Evolutionary conservation across 1,139 yeast genomes (phyloP).

Genomic region (Candida glucosophila): DNA sequence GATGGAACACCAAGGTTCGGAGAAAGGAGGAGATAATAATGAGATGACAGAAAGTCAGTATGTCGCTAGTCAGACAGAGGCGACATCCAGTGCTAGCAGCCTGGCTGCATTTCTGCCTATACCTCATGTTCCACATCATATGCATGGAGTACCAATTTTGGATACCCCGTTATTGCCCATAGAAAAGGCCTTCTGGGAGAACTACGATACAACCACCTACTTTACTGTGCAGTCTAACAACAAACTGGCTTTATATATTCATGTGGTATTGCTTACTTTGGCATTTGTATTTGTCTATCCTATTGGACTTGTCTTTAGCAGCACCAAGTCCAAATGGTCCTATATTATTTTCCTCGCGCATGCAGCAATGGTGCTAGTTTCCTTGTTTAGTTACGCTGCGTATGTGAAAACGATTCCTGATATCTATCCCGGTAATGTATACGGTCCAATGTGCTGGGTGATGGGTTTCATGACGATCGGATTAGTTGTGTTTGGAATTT

Average conservation of each 20-base stretch:
- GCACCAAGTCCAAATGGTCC: slow-evolving; percentile 49
- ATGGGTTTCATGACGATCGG: slow-evolving; percentile 42
- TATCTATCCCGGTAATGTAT: slow-evolving; percentile 72
- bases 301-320: slow-evolving; percentile 54
- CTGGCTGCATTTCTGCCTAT: slow-evolving; percentile 22
- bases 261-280: slow-evolving; percentile 37
- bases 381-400: slow-evolving; percentile 50
- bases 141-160: slow-evolving; percentile 73
- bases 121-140: slow-evolving; percentile 45
- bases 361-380: slow-evolving; percentile 32
- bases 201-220: slow-evolving; percentile 73
- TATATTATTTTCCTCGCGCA: slow-evolving; percentile 50
- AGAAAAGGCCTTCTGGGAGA: slow-evolving; percentile 71
- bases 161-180: slow-evolving; percentile 61
- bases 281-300: slow-evolving; percentile 63
- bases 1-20: slow-evolving; percentile 1
- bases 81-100: too few relatives aligned
- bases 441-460: slow-evolving; percentile 56
- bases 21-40: background rate
- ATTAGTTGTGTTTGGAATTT: slow-evolving; percentile 47
- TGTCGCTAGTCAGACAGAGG: too few relatives aligned
- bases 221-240: slow-evolving; percentile 47
- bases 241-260: slow-evolving; percentile 49
- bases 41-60: background rate
- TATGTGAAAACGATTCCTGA: slow-evolving; percentile 54